Percentiles rank a stretch among this genome's conserved stretches.
phyloP scores from a whole-genome alignment of 352 stramenopile genomes.

The Elongisporangium prolatum region DNA sequence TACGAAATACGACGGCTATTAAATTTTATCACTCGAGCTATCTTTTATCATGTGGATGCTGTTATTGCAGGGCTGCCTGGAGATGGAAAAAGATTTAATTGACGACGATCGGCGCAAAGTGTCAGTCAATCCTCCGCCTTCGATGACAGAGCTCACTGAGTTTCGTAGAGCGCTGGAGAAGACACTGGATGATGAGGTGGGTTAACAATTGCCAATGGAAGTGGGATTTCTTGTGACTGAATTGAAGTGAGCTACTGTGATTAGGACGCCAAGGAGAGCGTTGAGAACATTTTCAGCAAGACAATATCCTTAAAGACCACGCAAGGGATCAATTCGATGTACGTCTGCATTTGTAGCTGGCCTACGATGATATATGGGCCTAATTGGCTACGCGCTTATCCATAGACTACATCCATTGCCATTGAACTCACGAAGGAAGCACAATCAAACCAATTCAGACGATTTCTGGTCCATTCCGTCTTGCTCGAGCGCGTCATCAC shows the following conservation, averaged over 20 bases:
- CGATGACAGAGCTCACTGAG: conserved; percentile 59
- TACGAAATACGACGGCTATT: conserved; percentile 5
- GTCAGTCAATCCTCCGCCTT: conserved; percentile 29
- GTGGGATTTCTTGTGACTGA: neutral
- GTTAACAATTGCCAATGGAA: neutral
- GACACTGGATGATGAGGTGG: conserved; percentile 52
- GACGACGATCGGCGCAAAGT: conserved; percentile 63
- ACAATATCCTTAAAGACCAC: neutral
- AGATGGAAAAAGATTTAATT: conserved; percentile 84
- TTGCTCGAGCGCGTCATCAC: conserved; percentile 6
- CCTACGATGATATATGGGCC: neutral
- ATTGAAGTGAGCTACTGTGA: neutral
- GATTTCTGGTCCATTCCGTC: neutral
- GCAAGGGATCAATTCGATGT: conserved; percentile 2
- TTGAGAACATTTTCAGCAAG: conserved; percentile 41
- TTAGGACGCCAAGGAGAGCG: conserved; percentile 27
- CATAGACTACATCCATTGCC: conserved; percentile 14
- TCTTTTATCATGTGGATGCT: neutral
- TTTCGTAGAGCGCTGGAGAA: conserved; percentile 56
- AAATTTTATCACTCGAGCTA: neutral
- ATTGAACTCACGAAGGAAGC: too few relatives aligned
- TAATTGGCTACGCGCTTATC: neutral
- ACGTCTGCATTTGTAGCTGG: neutral
- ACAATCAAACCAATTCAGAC: too few relatives aligned
- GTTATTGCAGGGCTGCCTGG: conserved; percentile 48